phyloP scores from a whole-genome alignment of 495 filamentous ascomycete species.

The Annulohypoxylon maeteangense region DNA sequence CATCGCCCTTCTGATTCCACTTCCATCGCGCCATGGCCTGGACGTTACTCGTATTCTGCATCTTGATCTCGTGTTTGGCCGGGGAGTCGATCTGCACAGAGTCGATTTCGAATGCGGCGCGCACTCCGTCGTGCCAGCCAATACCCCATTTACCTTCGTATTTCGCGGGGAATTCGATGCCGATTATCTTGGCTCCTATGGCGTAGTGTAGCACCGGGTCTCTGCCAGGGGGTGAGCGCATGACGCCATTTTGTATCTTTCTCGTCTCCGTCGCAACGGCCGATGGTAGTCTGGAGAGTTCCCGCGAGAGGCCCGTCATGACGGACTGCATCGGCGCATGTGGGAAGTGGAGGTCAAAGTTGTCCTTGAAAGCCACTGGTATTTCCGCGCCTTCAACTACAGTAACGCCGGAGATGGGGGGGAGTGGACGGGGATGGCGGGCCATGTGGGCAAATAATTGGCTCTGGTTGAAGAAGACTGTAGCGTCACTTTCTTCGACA shows the following conservation, averaged over 20 bases:
- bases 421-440: conserved; percentile 56
- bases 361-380: conserved; percentile 43
- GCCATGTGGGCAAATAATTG: conserved; percentile 54
- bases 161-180: conserved; percentile 56
- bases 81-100: conserved; percentile 53
- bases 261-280: conserved; percentile 50
- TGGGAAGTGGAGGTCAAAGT: conserved; percentile 60
- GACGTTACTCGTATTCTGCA: conserved; percentile 50
- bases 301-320: conserved; percentile 44
- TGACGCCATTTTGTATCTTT: conserved; percentile 42
- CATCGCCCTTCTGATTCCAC: conserved; percentile 55
- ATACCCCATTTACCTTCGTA: conserved; percentile 61
- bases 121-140: conserved; percentile 58
- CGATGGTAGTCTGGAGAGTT: conserved; percentile 49
- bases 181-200: conserved; percentile 55
- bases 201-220: conserved; percentile 54
- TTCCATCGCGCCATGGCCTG: conserved; percentile 58
- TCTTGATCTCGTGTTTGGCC: conserved; percentile 48
- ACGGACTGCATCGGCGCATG: conserved; percentile 46
- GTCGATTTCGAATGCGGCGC: conserved; percentile 56
- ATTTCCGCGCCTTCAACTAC: conserved; percentile 48
- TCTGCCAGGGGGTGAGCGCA: conserved; percentile 52
- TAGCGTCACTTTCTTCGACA: conserved; percentile 54
- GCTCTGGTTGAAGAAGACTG: conserved; percentile 54
- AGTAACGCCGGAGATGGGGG: conserved; percentile 51